Conservation (phyloP, 176 grass and related monocot species). For the Typha latifolia region DNA sequence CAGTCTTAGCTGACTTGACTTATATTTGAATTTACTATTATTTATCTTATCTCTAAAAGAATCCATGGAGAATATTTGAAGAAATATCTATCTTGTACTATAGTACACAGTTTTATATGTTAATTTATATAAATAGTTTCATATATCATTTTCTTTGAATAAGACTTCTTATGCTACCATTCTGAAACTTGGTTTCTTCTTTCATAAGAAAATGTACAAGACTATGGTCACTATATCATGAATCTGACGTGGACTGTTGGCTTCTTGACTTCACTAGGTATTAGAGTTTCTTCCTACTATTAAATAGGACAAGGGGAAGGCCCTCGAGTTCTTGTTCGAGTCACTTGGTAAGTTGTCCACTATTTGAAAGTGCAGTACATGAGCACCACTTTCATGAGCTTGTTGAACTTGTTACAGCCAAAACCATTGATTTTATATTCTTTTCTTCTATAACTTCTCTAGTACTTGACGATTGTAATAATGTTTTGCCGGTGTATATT, state of each 20-base stretch:
- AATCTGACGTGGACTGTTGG: conserved; percentile 15
- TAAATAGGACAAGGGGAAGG: conserved; percentile 95
- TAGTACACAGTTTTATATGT: too few relatives aligned
- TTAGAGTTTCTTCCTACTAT: conserved; percentile 74
- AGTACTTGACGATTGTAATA: conserved; percentile 58
- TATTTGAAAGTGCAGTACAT: not conserved
- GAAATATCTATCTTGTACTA: too few relatives aligned
- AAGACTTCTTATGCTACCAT: too few relatives aligned
- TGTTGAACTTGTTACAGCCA: not conserved
- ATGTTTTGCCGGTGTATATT: conserved; percentile 74
- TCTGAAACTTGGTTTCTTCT: too few relatives aligned
- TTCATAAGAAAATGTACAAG: too few relatives aligned
- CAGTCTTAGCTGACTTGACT: too few relatives aligned
- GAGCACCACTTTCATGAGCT: conserved; percentile 13
- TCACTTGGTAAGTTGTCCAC: conserved; percentile 44
- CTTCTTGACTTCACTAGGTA: conserved; percentile 31
- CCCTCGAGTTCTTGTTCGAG: too few relatives aligned
- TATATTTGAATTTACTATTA: too few relatives aligned
- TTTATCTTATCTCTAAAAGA: too few relatives aligned
- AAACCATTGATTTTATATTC: conserved; percentile 4
- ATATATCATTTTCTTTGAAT: too few relatives aligned
- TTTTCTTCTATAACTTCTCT: conserved; percentile 6
- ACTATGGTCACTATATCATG: not conserved
- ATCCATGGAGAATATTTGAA: too few relatives aligned
- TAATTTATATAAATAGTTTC: too few relatives aligned